Base-by-base conservation (phyloP, 2,329 filamentous ascomycete genomes). In the Chaetomiaceae sp. region DNA sequence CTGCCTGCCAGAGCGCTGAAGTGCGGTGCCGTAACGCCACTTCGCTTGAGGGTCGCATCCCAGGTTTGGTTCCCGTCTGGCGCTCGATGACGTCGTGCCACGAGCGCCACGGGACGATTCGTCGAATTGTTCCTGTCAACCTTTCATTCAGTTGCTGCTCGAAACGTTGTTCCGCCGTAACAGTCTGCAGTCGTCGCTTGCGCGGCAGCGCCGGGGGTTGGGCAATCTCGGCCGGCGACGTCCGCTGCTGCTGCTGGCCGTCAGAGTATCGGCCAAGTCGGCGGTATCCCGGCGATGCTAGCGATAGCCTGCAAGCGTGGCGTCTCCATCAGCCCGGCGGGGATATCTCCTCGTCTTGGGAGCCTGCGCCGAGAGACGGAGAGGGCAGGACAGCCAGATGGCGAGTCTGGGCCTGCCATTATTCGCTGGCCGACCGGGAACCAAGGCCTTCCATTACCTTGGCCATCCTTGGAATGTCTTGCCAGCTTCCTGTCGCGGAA, bases 241-340 rank as follows among this genome's bases (percentile, higher is more conserved):
- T 9, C 17, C 34, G 15, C 14, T 37, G 34, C 34, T 17, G n/a
- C n/a, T n/a, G n/a, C n/a, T 27, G 34, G 5, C 14, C 36, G 9
- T 20, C n/a, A 17, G 19, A 14, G 33, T 14, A 37, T 3, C n/a
- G 46, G 53, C 58, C 56, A 59, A 61, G 57, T 52, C 59, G 60
- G 60, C 57, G 58, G 19, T 58, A 57, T 58, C 59, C 53, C 55
- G 60, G 60, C 53, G 56, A 31, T 34, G 52, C 56, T 55, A 55
- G 54, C 36, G 39, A 31, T n/a, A 33, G 47, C 47, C 15, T 45
- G 45, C 44, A 14, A 34, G 27, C 36, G 55, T 56, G 48, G 47
- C 54, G 42, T 49, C 34, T 22, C 45, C 29, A 14, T 19, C 47
- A 40, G 19, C 40, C 23, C 51, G 25, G 22, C 37, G 47, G 47